Conservation (phyloP, 148 eudicot genomes). For the Nyssa sinensis region DNA sequence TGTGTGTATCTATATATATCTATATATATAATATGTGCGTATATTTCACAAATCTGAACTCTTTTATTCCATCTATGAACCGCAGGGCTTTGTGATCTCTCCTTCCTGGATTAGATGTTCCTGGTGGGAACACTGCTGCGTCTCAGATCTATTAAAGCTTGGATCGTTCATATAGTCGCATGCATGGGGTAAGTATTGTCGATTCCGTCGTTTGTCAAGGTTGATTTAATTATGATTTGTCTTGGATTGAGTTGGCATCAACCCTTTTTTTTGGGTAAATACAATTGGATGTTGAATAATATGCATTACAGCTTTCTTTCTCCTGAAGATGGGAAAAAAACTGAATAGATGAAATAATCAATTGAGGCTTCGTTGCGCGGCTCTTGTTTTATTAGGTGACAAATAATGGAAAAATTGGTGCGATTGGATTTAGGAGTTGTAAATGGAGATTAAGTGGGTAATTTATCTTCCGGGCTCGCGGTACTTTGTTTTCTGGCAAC, state of each 20-base stretch:
- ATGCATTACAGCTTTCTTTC: not conserved
- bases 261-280: not conserved
- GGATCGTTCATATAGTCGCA: conserved; percentile 27
- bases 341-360: not conserved
- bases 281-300: not conserved
- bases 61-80: not conserved
- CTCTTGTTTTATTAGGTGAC: not conserved
- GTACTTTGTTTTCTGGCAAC: not conserved
- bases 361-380: not conserved
- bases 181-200: conserved; percentile 45
- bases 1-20: not conserved
- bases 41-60: not conserved
- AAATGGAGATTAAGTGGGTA: not conserved
- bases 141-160: conserved; percentile 22
- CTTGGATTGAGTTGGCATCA: not conserved
- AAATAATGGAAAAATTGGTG: not conserved
- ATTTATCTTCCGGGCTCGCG: not conserved
- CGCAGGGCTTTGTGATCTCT: conserved; percentile 21
- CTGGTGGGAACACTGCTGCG: conserved; percentile 25
- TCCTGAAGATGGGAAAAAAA: not conserved
- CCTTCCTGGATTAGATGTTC: conserved; percentile 31
- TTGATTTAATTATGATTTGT: not conserved
- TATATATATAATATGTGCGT: not conserved
- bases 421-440: not conserved
- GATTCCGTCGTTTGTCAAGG: not conserved